Evolutionary conservation across 108 stramenopile species (phyloP), one percentile per base, ranked within the genome.

Genomic region (Discostella stelligeroides): DNA sequence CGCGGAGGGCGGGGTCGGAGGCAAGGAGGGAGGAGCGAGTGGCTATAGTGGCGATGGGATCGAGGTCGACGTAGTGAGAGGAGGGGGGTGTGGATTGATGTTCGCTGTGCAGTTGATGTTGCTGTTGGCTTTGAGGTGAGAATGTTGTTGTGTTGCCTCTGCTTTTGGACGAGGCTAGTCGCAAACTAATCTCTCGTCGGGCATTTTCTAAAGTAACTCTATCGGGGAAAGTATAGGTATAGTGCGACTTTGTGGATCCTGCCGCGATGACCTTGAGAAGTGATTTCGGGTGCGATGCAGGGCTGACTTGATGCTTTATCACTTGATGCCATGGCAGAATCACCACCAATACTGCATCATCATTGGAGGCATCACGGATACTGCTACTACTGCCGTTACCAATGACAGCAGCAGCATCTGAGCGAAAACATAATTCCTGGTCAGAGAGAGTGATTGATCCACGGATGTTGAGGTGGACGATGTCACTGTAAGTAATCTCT

Each of bases 271-370:
- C 46, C 59, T 89, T 91, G 46, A 95, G 72, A 39, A 95, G 51
- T n/a, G 85, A 39, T 68, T 85, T 89, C 21, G 94, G 89, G 79
- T 92, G 86, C 13, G 64, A 66, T 28, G 75, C 87, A 15, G 94
- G 91, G 60, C 88, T 89, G 39, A 95, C 91, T 82, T 95, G 94
- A 80, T 95, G 94, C 70, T 95, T 95, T 59, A 66, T 17, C 20
- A 92, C 60, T 21, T 66, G 50, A 40, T 62, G 73, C 92, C 92
- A 94, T 14, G 86, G 38, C 5, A 54, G 64, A 34, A 6, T 34
- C n/a, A n/a, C n/a, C n/a, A n/a, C n/a, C n/a, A n/a, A n/a, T 34
- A 34, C 34, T 34, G 34, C 34, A 6, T 3, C 34, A 34, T 34
- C 34, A n/a, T n/a, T n/a, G 81, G 43, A 21, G 49, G 56, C 51